Percentiles rank a stretch among this genome's conserved stretches.
Conservation (phyloP, 192 early-diverging fungal genomes). For the Podochytrium sp. region DNA sequence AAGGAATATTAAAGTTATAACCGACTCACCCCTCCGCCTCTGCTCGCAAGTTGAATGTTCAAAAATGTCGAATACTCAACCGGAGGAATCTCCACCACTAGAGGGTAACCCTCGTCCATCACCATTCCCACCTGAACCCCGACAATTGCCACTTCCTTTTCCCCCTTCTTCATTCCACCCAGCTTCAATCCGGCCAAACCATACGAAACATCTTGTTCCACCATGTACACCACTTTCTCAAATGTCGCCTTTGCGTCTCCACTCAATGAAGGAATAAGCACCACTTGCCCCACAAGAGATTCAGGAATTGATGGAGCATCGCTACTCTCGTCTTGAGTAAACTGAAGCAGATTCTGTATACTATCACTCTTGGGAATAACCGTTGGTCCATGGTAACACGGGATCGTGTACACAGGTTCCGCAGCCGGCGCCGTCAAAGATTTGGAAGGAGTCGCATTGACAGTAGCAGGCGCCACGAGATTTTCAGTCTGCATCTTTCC, state of each 20-base stretch:
- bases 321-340: neutral
- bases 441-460: neutral
- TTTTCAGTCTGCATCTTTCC: neutral
- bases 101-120: constrained; percentile 41
- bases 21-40: constrained; percentile 34
- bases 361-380: neutral
- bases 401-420: constrained; percentile 22
- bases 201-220: constrained; percentile 3
- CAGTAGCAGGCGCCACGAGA: too few relatives aligned
- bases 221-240: constrained; percentile 18
- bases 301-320: constrained; percentile 5
- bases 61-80: constrained; percentile 39
- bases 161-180: constrained; percentile 19
- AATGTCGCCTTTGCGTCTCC: constrained; percentile 19
- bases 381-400: constrained; percentile 11
- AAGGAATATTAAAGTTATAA: neutral
- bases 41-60: constrained; percentile 40
- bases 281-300: constrained; percentile 18
- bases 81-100: constrained; percentile 37
- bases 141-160: constrained; percentile 47
- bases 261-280: neutral
- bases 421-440: neutral
- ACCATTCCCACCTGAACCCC: constrained; percentile 36
- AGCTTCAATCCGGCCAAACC: constrained; percentile 3
- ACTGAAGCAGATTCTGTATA: constrained; percentile 8